Percentiles rank a stretch among this genome's conserved stretches.
These are phyloP conservation scores for Suhomyces taliae DNA, from an alignment of 1,139 yeast genomes.

Conservation along the genomic window DNA sequence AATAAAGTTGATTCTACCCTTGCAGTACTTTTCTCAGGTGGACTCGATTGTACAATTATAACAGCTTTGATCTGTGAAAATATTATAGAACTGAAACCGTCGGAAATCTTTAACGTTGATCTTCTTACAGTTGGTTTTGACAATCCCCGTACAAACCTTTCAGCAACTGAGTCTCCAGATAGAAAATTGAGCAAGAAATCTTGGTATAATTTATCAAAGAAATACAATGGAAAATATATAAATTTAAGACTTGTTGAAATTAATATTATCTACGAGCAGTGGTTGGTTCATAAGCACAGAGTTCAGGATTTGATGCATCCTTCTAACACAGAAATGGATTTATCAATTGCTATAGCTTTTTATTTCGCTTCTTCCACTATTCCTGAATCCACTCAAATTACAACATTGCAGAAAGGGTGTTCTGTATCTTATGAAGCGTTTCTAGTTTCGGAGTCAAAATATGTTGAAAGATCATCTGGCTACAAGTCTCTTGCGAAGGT, in stretches of 20 bases:
- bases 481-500: slow-evolving; percentile 64
- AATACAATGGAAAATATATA: slow-evolving; percentile 27
- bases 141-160: slow-evolving; percentile 72
- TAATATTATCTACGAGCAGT: slow-evolving; percentile 69
- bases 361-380: slow-evolving; percentile 60
- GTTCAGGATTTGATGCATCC: slow-evolving; percentile 78
- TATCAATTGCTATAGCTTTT: slow-evolving; percentile 91
- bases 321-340: slow-evolving; percentile 87
- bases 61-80: slow-evolving; percentile 49
- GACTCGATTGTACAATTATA: slow-evolving; percentile 84
- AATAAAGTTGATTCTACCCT: slow-evolving; percentile 34
- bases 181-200: slow-evolving; percentile 68
- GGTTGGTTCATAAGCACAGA: slow-evolving; percentile 48
- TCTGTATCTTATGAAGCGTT: slow-evolving; percentile 23
- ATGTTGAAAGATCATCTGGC: slow-evolving; percentile 7
- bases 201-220: slow-evolving; percentile 47
- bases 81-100: slow-evolving; percentile 5
- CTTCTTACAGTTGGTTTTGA: slow-evolving; percentile 94
- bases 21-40: slow-evolving; percentile 87
- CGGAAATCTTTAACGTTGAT: slow-evolving; percentile 39
- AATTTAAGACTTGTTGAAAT: slow-evolving; percentile 59
- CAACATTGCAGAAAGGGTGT: neutral
- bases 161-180: slow-evolving; percentile 77
- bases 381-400: slow-evolving; percentile 7
- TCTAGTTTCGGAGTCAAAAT: slow-evolving; percentile 14